These are phyloP conservation scores for Ganoderma leucocontextum DNA, from an alignment of 1,284 basidiomycete genomes.

Conservation along the genomic window DNA sequence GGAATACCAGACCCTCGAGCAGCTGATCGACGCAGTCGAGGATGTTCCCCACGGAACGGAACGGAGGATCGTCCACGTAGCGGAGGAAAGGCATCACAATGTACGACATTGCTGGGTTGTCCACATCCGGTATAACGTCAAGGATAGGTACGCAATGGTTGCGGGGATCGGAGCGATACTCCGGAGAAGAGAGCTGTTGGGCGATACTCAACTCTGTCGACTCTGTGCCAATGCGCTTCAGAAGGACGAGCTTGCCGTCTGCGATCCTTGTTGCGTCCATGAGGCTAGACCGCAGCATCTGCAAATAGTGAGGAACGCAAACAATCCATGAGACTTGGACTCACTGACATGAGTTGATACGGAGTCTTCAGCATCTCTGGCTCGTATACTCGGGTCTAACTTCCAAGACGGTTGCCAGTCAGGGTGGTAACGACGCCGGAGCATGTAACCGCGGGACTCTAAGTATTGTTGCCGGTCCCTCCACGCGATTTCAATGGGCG, in stretches of 20 bases:
- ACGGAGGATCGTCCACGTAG: conserved; percentile 34
- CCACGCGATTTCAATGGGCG: neutral
- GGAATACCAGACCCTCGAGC: conserved; percentile 38
- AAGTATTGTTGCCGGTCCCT: neutral
- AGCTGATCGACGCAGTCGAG: conserved; percentile 41
- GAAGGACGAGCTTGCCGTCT: conserved; percentile 37
- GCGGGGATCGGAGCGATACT: conserved; percentile 30
- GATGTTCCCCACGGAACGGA: conserved; percentile 35
- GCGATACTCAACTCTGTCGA: conserved; percentile 36
- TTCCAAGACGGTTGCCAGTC: conserved; percentile 26
- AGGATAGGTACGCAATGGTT: conserved; percentile 46
- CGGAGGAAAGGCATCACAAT: conserved; percentile 45
- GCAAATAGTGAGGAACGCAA: neutral
- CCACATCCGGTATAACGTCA: conserved; percentile 37
- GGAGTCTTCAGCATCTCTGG: neutral
- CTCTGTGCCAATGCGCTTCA: conserved; percentile 35
- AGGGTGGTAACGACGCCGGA: conserved; percentile 22
- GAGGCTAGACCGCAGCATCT: conserved; percentile 12
- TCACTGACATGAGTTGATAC: neutral
- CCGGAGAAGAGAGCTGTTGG: conserved; percentile 24
- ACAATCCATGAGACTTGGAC: no score
- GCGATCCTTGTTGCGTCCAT: conserved; percentile 41
- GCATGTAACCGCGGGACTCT: conserved; percentile 19
- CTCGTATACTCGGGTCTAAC: conserved; percentile 18
- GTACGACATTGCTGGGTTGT: conserved; percentile 27